A percentile compares a stretch with the other conserved stretches of the same genome.
Conservation (phyloP, 371 early-diverging fungal species). For the Mortierella sp. region DNA sequence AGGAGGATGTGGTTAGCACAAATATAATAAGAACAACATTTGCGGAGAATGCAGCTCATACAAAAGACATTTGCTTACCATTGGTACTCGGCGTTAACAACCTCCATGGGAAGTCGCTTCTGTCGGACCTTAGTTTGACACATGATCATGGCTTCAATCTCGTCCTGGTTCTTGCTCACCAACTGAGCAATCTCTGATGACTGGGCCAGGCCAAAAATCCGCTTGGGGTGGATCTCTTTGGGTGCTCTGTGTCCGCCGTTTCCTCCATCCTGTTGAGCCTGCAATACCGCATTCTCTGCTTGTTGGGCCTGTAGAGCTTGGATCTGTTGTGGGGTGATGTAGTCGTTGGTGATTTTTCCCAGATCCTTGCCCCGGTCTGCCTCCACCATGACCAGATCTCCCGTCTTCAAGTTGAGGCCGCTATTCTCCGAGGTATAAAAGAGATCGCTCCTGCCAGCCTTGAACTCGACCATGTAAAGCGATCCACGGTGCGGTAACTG, state of each 20-base stretch:
- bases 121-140: slow-evolving; percentile 92
- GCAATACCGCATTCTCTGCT: slow-evolving; percentile 39
- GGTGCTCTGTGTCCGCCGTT: slow-evolving; percentile 22
- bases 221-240: slow-evolving; percentile 88
- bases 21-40: not conserved
- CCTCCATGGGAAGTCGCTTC: slow-evolving; percentile 92
- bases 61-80: slow-evolving; percentile 71
- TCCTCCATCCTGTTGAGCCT: slow-evolving; percentile 33
- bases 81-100: slow-evolving; percentile 98
- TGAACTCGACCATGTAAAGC: slow-evolving; percentile 88
- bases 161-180: slow-evolving; percentile 85
- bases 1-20: not conserved
- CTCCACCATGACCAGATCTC: slow-evolving; percentile 93
- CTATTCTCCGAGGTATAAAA: slow-evolving; percentile 74
- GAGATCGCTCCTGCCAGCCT: slow-evolving; percentile 85
- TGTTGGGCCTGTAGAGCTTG: slow-evolving; percentile 66
- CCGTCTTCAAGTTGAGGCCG: slow-evolving; percentile 64
- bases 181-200: slow-evolving; percentile 83
- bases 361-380: slow-evolving; percentile 96
- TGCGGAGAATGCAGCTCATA: not conserved
- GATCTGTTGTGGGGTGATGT: slow-evolving; percentile 66
- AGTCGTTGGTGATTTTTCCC: slow-evolving; percentile 85
- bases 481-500: slow-evolving; percentile 66
- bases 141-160: slow-evolving; percentile 86
- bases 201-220: slow-evolving; percentile 87